Conservation (phyloP, 345 rosid genomes). For the Microcos paniculata region DNA sequence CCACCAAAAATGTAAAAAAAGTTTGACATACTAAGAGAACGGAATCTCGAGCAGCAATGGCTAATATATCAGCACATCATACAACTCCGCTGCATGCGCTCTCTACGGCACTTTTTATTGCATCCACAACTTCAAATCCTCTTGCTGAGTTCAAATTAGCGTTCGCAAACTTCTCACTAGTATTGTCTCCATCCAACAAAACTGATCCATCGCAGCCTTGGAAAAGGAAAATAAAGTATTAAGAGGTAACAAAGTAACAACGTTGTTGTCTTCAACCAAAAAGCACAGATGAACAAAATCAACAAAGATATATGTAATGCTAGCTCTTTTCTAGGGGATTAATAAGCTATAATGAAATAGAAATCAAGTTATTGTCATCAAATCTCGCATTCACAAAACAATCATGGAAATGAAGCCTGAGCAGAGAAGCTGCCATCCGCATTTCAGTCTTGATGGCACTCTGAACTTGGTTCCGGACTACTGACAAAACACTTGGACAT, state of each 20-base stretch:
- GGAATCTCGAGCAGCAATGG: slow-evolving; percentile 76
- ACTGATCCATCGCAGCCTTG: slow-evolving; percentile 36
- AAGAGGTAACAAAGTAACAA: too few relatives aligned
- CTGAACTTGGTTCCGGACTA: slow-evolving; percentile 40
- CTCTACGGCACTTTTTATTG: slow-evolving; percentile 67
- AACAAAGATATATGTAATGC: too few relatives aligned
- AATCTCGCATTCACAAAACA: slow-evolving; percentile 58
- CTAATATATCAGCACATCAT: slow-evolving; percentile 70
- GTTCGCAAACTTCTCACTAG: slow-evolving; percentile 18
- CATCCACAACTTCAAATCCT: slow-evolving; percentile 30
- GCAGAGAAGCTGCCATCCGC: slow-evolving; percentile 59
- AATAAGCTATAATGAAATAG: neutral
- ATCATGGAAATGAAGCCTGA: slow-evolving; percentile 66
- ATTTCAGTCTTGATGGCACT: slow-evolving; percentile 47
- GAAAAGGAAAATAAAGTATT: neutral
- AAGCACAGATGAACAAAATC: too few relatives aligned
- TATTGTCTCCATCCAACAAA: slow-evolving; percentile 39
- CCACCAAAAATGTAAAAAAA: neutral
- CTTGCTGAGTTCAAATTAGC: slow-evolving; percentile 28
- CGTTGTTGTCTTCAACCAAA: too few relatives aligned
- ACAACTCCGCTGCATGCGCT: slow-evolving; percentile 63
- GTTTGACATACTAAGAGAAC: slow-evolving; percentile 52
- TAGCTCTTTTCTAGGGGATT: too few relatives aligned
- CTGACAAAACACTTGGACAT: slow-evolving; percentile 40
- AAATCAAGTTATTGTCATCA: neutral